Base-by-base conservation (phyloP, 129 eudicot species). In the Calendula officinalis region DNA sequence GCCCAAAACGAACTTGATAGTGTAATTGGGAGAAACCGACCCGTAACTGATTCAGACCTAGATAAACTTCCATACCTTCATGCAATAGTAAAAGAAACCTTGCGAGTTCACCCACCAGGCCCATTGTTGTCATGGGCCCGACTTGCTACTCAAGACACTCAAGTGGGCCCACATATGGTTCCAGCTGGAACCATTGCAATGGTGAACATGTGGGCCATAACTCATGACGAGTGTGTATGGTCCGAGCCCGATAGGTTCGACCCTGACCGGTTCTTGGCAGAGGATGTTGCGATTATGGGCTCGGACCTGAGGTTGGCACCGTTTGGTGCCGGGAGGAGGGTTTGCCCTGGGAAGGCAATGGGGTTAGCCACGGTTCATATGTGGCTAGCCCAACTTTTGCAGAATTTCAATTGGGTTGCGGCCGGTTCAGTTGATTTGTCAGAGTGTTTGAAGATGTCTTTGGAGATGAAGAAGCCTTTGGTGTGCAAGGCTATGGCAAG, bases 161-260 rank as follows among this genome's bases (percentile, higher is more conserved):
- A 73, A 0, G 87, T 90, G 6, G 97, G 92, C 15, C 77, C 60
- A 7, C 89, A 86, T 79, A 60, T 81, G 35, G 66, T 90, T 68
- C 95, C 97, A 0, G 97, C 90, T 0, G 97, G 97, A 37, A 86
- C 97, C 3, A 86, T 92, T 1, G 97, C 92, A 8, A 90, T 90
- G 97, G 97, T 90, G 34, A 90, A 90, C 92, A 90, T 90, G 97
- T 86, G 95, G 95, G 92, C 97, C n/a, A 90, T 90, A 68, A 82
- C 97, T 22, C 92, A 90, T 22, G 84, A 84, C 6, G 78, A 73
- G 11, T 33, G 16, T 48, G 62, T 86, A 6, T 90, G 97, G 97
- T 12, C 78, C 4, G 66, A 84, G 42, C 80, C 97, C 0, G 59
- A 75, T 6, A 51, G 68, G 49, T 90, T 84, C 69, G 43, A 66